A percentile compares a stretch with the other conserved stretches of the same genome.
phyloP scores from a whole-genome alignment of 352 stramenopile species.

The Globisporangium perplexum region DNA sequence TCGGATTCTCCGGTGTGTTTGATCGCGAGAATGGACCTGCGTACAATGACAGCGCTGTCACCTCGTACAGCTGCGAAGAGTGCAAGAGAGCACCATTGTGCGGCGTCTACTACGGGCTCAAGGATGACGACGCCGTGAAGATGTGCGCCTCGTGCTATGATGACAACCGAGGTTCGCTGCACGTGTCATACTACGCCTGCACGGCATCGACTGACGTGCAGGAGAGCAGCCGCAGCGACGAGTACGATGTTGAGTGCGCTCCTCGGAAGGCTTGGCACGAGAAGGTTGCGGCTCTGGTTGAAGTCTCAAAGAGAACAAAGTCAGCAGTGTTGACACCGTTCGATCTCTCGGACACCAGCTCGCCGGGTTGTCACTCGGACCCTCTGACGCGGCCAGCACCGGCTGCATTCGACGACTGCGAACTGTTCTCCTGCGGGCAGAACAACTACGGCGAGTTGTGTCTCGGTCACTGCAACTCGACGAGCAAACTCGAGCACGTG shows the following conservation, averaged over 20 bases:
- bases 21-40: slow-evolving; percentile 80
- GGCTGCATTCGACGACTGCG: slow-evolving; percentile 69
- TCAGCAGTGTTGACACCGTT: not conserved
- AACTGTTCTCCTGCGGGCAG: slow-evolving; percentile 85
- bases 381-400: slow-evolving; percentile 10
- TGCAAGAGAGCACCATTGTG: slow-evolving; percentile 35
- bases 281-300: slow-evolving; percentile 35
- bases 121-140: slow-evolving; percentile 52
- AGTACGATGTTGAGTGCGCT: slow-evolving; percentile 35
- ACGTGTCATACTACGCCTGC: slow-evolving; percentile 44
- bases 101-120: slow-evolving; percentile 56
- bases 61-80: slow-evolving; percentile 53
- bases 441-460: slow-evolving; percentile 89
- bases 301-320: slow-evolving; percentile 31
- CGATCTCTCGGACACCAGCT: not conserved
- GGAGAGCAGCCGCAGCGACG: slow-evolving; percentile 21
- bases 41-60: slow-evolving; percentile 45
- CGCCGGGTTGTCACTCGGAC: not conserved
- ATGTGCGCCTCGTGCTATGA: slow-evolving; percentile 77
- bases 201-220: slow-evolving; percentile 29
- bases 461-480: slow-evolving; percentile 83
- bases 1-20: slow-evolving; percentile 75
- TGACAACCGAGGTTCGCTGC: slow-evolving; percentile 55
- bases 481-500: slow-evolving; percentile 81
- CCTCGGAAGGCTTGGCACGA: slow-evolving; percentile 46